A percentile compares a stretch with the other conserved stretches of the same genome.
Evolutionary conservation across 352 stramenopile genomes (phyloP).

Genomic region (Phytophthora syringae): DNA sequence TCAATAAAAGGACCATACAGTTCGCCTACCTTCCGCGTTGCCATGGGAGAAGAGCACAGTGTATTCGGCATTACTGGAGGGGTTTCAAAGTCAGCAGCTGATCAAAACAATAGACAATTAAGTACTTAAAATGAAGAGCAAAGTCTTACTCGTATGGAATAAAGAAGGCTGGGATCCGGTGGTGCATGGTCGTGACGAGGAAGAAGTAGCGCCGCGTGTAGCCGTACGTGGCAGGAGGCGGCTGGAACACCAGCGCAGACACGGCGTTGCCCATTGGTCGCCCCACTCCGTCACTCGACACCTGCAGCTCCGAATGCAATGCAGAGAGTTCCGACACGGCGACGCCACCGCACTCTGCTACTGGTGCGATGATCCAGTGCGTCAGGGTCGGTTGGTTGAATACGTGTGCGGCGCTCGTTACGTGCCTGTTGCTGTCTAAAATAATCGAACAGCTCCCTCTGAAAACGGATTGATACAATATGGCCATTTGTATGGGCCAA

Average conservation of each 20-base stretch:
- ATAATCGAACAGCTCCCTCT: conserved; percentile 37
- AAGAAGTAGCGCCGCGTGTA: conserved; percentile 93
- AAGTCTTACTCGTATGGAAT: conserved; percentile 89
- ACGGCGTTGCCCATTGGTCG: conserved; percentile 78
- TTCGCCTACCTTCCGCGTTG: conserved; percentile 92
- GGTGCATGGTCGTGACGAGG: conserved; percentile 89
- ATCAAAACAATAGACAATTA: conserved; percentile 3
- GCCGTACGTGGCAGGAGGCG: conserved; percentile 76
- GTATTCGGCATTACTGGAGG: conserved; percentile 86
- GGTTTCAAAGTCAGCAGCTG: conserved; percentile 20
- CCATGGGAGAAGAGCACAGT: conserved; percentile 98
- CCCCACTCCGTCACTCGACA: neutral
- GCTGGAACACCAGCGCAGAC: conserved; percentile 90
- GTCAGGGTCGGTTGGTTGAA: neutral
- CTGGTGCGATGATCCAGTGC: neutral
- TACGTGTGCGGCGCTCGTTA: conserved; percentile 10
- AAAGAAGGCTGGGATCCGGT: conserved; percentile 95
- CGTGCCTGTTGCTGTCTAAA: conserved; percentile 24
- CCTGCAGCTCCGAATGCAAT: neutral
- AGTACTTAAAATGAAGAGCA: neutral
- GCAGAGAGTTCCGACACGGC: neutral
- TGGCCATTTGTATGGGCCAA: conserved; percentile 18
- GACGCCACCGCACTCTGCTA: neutral
- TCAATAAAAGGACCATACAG: neutral
- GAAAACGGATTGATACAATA: conserved; percentile 37